Percentiles rank a stretch among this genome's conserved stretches.
These are phyloP conservation scores for Scedosporium dehoogii DNA, from an alignment of 2,329 filamentous ascomycete species.

Conservation along the genomic window DNA sequence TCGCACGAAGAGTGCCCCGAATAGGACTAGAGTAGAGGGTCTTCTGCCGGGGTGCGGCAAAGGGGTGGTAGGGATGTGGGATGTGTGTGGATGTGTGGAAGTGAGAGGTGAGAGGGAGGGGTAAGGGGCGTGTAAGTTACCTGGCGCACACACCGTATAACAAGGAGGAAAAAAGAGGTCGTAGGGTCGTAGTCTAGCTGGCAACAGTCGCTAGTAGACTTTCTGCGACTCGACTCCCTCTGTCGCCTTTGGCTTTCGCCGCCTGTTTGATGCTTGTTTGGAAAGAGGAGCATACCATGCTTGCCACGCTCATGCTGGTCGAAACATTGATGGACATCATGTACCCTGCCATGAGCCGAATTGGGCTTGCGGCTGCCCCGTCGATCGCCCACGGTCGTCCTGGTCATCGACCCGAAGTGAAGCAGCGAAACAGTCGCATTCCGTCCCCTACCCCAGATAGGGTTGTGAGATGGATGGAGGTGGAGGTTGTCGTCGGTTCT, in stretches of 20 bases:
- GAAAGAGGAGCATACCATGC: slow-evolving; percentile 19
- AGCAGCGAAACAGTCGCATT: neutral
- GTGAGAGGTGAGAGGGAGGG: neutral
- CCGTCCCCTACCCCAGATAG: neutral
- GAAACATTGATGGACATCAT: slow-evolving; percentile 23
- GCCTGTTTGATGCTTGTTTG: slow-evolving; percentile 37
- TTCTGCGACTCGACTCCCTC: neutral
- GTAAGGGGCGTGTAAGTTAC: neutral
- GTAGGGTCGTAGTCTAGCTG: neutral
- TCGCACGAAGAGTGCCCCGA: neutral
- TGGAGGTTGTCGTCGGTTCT: neutral
- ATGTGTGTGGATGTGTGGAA: neutral
- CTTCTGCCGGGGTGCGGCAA: neutral
- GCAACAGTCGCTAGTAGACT: neutral
- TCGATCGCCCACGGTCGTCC: slow-evolving; percentile 3
- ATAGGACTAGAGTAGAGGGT: neutral
- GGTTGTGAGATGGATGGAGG: slow-evolving; percentile 1
- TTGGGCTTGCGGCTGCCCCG: slow-evolving; percentile 8
- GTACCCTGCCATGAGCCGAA: slow-evolving; percentile 13
- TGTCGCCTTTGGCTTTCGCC: neutral
- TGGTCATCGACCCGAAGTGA: neutral
- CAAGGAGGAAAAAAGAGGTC: neutral
- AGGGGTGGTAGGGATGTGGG: neutral
- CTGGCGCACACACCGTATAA: neutral
- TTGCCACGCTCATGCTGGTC: slow-evolving; percentile 27